These are phyloP conservation scores for Hanseniaspora mollemarum DNA, from an alignment of 805 yeast genomes.

Conservation along the genomic window DNA sequence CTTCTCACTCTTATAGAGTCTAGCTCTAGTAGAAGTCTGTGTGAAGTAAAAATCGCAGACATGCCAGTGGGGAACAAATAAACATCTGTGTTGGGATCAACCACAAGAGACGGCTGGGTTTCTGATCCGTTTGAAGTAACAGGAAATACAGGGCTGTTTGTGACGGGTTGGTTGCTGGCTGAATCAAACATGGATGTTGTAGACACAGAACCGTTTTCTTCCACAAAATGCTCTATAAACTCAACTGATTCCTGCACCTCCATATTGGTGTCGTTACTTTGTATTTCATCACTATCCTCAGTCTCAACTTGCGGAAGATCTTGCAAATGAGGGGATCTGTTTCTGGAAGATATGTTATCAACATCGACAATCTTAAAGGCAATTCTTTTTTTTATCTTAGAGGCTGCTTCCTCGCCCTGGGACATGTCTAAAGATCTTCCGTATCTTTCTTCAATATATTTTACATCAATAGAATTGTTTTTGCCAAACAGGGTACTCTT, in stretches of 20 bases:
- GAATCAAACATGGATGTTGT: conserved; percentile 12
- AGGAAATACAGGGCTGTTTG: not conserved
- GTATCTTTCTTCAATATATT: conserved; percentile 62
- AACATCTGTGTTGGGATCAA: conserved; percentile 50
- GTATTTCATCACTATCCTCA: not conserved
- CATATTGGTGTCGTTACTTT: not conserved
- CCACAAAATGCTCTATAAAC: conserved; percentile 16
- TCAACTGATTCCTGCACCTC: conserved; percentile 10
- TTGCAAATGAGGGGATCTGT: conserved; percentile 20
- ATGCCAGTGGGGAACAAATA: conserved; percentile 82
- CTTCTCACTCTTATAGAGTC: conserved; percentile 30
- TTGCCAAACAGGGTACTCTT: not conserved
- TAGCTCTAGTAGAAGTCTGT: conserved; percentile 39
- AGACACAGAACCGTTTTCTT: conserved; percentile 13
- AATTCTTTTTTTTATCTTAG: conserved; percentile 61
- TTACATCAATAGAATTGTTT: not conserved
- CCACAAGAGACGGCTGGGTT: not conserved
- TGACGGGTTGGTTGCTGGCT: not conserved
- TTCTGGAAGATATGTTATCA: conserved; percentile 16
- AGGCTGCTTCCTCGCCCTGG: conserved; percentile 64
- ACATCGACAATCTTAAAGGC: conserved; percentile 48
- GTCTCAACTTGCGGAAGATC: conserved; percentile 25
- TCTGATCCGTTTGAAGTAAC: conserved; percentile 1
- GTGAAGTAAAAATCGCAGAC: conserved; percentile 81
- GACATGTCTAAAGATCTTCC: conserved; percentile 79